Conservation (phyloP, 129 eudicot species). For the Escallonia rubra region DNA sequence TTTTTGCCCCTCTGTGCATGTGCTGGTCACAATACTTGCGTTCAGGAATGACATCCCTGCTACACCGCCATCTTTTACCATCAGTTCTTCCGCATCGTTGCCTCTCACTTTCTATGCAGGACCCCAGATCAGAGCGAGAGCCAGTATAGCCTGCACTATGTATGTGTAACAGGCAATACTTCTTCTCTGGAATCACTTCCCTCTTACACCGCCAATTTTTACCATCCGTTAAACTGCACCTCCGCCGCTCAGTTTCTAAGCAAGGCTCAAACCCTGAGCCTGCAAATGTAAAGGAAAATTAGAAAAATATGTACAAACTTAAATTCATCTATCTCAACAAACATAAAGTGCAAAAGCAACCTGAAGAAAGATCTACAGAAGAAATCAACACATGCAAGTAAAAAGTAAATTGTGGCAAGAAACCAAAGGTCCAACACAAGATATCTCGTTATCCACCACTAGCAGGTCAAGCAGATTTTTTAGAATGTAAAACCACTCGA, state of each 20-base stretch:
- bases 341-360: too few relatives aligned
- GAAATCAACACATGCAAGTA: too few relatives aligned
- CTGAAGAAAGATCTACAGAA: too few relatives aligned
- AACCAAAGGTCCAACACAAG: too few relatives aligned
- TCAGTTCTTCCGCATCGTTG: slow-evolving; percentile 61
- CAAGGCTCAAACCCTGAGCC: not conserved
- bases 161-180: slow-evolving; percentile 43
- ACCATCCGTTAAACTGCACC: slow-evolving; percentile 67
- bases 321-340: too few relatives aligned
- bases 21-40: slow-evolving; percentile 43
- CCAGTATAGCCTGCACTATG: slow-evolving; percentile 5
- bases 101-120: slow-evolving; percentile 9
- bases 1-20: slow-evolving; percentile 43
- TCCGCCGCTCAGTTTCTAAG: slow-evolving; percentile 15
- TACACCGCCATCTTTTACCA: slow-evolving; percentile 58
- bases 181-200: slow-evolving; percentile 26
- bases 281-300: not conserved
- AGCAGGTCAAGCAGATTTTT: too few relatives aligned
- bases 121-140: not conserved
- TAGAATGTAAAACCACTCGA: too few relatives aligned
- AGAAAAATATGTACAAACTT: too few relatives aligned
- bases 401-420: too few relatives aligned
- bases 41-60: slow-evolving; percentile 21
- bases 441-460: too few relatives aligned
- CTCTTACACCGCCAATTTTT: slow-evolving; percentile 52